phyloP scores from a whole-genome alignment of 768 basidiomycete genomes.

The Nidularia sp. region DNA sequence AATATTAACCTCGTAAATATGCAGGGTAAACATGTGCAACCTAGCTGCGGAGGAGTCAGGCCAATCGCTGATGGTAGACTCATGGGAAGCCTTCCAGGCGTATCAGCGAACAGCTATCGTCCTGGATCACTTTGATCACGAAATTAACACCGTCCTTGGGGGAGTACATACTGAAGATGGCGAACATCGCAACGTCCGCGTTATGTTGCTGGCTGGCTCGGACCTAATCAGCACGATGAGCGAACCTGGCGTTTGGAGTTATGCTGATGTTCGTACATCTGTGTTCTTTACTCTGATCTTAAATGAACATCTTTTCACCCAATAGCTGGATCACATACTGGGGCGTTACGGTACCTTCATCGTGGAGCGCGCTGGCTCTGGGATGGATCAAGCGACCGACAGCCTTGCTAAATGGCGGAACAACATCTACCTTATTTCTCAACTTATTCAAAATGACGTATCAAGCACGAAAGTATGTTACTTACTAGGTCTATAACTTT shows the following conservation, averaged over 20 bases:
- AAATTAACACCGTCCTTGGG: slow-evolving; percentile 83
- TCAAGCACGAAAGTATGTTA: slow-evolving; percentile 80
- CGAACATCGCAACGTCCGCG: slow-evolving; percentile 68
- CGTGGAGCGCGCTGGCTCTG: slow-evolving; percentile 91
- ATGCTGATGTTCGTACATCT: slow-evolving; percentile 73
- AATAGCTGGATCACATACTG: slow-evolving; percentile 95
- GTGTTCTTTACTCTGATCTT: slow-evolving; percentile 4
- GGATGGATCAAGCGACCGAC: slow-evolving; percentile 80
- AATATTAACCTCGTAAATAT: not conserved
- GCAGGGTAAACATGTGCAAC: slow-evolving; percentile 82
- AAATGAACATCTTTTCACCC: slow-evolving; percentile 3
- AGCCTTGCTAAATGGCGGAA: slow-evolving; percentile 70
- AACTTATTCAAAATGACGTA: slow-evolving; percentile 96
- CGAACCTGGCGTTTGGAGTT: slow-evolving; percentile 97
- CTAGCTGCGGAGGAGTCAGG: slow-evolving; percentile 88
- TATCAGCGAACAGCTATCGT: slow-evolving; percentile 98
- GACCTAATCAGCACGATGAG: slow-evolving; percentile 98
- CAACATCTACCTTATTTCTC: slow-evolving; percentile 89
- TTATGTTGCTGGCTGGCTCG: slow-evolving; percentile 96
- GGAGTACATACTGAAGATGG: slow-evolving; percentile 75
- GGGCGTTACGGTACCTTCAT: slow-evolving; percentile 94
- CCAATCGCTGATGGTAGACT: slow-evolving; percentile 94
- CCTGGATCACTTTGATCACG: slow-evolving; percentile 93
- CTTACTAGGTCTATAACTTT: not conserved
- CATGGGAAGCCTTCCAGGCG: slow-evolving; percentile 94